phyloP scores from a whole-genome alignment of 108 stramenopile genomes.

The Fragilaria radians region DNA sequence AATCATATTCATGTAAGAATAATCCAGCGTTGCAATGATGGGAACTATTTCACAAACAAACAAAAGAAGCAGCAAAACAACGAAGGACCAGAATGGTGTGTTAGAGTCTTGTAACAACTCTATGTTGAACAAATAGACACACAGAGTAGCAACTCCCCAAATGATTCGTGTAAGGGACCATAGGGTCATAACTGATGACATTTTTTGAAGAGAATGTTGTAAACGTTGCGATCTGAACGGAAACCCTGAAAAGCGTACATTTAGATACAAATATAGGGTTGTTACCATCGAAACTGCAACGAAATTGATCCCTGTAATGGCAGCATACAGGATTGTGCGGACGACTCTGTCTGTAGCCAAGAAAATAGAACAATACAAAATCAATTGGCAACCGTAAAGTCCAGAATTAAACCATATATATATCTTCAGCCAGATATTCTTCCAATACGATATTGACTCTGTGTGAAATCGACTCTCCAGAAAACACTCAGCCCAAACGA shows the following conservation, averaged over 20 bases:
- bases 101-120: slow-evolving; percentile 43
- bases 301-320: slow-evolving; percentile 70
- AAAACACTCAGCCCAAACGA: slow-evolving; percentile 85
- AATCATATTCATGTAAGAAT: slow-evolving; percentile 35
- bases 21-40: slow-evolving; percentile 57
- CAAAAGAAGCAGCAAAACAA: slow-evolving; percentile 45
- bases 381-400: slow-evolving; percentile 66
- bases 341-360: slow-evolving; percentile 48
- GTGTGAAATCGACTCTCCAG: slow-evolving; percentile 71
- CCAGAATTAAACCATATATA: slow-evolving; percentile 82
- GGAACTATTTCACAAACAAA: slow-evolving; percentile 61
- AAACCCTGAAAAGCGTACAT: slow-evolving; percentile 60
- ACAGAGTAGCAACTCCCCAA: slow-evolving; percentile 52
- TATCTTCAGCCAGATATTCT: slow-evolving; percentile 46
- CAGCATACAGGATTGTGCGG: slow-evolving; percentile 58
- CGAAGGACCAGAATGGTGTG: slow-evolving; percentile 47
- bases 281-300: slow-evolving; percentile 60
- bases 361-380: slow-evolving; percentile 76
- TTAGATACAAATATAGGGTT: slow-evolving; percentile 65
- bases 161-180: slow-evolving; percentile 47
- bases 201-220: slow-evolving; percentile 28
- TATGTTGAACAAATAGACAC: slow-evolving; percentile 44
- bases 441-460: slow-evolving; percentile 37
- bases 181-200: slow-evolving; percentile 43
- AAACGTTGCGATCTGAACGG: slow-evolving; percentile 36